Conservation (phyloP, 805 yeast species). For the Teunomyces pallodes region DNA sequence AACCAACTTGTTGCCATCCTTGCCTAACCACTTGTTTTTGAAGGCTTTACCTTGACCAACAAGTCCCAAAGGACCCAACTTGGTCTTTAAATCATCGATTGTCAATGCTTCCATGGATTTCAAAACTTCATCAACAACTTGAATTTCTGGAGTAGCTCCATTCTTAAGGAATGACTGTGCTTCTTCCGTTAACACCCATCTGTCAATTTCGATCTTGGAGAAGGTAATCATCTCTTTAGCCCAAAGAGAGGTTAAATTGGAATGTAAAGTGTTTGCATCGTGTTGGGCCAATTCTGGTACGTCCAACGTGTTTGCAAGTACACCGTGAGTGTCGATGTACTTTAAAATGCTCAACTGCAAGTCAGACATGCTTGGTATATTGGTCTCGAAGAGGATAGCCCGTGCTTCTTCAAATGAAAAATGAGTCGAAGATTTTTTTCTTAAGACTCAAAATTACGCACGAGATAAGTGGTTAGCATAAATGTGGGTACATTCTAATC, state of each 20-base stretch:
- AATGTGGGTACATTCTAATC: background rate
- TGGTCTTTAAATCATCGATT: slow-evolving; percentile 67
- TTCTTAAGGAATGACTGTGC: slow-evolving; percentile 72
- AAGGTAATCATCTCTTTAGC: slow-evolving; percentile 80
- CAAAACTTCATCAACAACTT: slow-evolving; percentile 72
- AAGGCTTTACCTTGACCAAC: slow-evolving; percentile 97
- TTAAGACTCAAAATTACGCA: slow-evolving; percentile 1
- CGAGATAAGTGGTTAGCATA: background rate
- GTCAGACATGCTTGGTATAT: slow-evolving; percentile 52
- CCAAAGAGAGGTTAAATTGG: slow-evolving; percentile 83
- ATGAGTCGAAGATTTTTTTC: slow-evolving; percentile 3
- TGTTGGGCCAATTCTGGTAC: slow-evolving; percentile 57
- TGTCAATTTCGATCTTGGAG: slow-evolving; percentile 69
- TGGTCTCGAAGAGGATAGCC: background rate
- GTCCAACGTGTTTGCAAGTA: slow-evolving; percentile 63
- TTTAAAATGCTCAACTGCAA: slow-evolving; percentile 63
- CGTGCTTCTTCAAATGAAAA: slow-evolving; percentile 1
- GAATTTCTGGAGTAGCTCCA: slow-evolving; percentile 84
- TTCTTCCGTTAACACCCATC: slow-evolving; percentile 75
- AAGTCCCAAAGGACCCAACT: slow-evolving; percentile 80
- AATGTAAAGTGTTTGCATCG: slow-evolving; percentile 63
- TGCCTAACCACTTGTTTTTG: slow-evolving; percentile 93
- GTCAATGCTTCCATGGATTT: slow-evolving; percentile 76
- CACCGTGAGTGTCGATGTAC: slow-evolving; percentile 55
- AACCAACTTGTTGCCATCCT: slow-evolving; percentile 78